Base-by-base conservation (phyloP, 2,329 filamentous ascomycete genomes). In the Xylariaceae sp. region DNA sequence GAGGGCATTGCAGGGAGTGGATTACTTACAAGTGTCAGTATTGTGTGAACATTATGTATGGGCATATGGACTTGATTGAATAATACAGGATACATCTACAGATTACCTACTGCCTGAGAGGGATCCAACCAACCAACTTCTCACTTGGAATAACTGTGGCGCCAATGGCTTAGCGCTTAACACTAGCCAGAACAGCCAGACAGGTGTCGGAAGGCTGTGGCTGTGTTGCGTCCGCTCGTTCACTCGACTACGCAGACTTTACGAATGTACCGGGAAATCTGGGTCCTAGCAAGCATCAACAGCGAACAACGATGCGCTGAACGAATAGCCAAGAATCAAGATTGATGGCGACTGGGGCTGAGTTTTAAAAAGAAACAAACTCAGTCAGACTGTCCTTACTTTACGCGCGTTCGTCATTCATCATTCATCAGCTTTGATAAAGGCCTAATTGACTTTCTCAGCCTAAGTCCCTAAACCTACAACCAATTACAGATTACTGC, bases 361-460 rank as follows among this genome's bases (percentile, higher is more conserved):
- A 57, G 54, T 50, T 53, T 42, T 45, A 50, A 57, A 57, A 57
- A 57, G 50, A 37, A 49, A 53, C 49, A 43, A 43, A 48, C 53
- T 54, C 40, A 32, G 51, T n/a, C 50, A 40, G 26, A 44, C 41
- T 32, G 56, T 53, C 40, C 52, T 61, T 16, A 21, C 40, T 21
- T 56, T 61, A 64, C 62, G 62, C 60, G 57, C 57, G 55, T 59
- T 50, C 46, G 19, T 44, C 50, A 50, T 48, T 47, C 46, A 26
- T 53, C 53, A 59, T 46, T 26, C 23, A 26, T 26, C 23, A 26
- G 23, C 23, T 4, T 26, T 37, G 14, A 37, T 37, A 37, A 37
- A 37, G 32, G 14, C 32, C 9, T 3, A 37, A 16, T 37, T 16
- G 32, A 37, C 32, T 12, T 37, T 37, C 12, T 37, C 12, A 7